These are phyloP conservation scores for Aphanocladium album DNA, from an alignment of 2,329 filamentous ascomycete genomes.

Conservation along the genomic window DNA sequence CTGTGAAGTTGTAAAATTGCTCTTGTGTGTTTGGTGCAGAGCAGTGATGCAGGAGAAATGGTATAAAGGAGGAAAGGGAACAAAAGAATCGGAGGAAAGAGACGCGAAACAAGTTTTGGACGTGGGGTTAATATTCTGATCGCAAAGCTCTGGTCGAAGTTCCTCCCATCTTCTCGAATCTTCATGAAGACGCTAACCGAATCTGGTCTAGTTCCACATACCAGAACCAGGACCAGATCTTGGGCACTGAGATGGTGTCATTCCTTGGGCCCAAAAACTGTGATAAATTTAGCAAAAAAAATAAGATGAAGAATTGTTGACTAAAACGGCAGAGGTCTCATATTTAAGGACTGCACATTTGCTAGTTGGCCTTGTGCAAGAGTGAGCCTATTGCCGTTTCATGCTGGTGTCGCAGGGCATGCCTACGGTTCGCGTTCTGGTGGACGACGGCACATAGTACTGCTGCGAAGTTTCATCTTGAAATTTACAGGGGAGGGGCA, in stretches of 20 bases:
- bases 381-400: too few relatives aligned
- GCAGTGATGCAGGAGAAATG: background rate
- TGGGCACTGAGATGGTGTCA: background rate
- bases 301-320: too few relatives aligned
- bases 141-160: slow-evolving; percentile 15
- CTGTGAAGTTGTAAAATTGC: background rate
- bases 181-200: slow-evolving; percentile 11
- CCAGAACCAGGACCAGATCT: background rate
- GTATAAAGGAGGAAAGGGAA: background rate
- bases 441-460: too few relatives aligned
- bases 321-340: too few relatives aligned
- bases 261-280: background rate
- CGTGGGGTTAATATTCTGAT: slow-evolving; percentile 12
- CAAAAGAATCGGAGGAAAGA: background rate
- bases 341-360: too few relatives aligned
- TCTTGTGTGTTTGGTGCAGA: background rate
- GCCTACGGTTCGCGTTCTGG: too few relatives aligned
- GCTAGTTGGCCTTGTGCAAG: too few relatives aligned
- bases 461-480: too few relatives aligned
- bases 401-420: too few relatives aligned
- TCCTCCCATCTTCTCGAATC: slow-evolving; percentile 13
- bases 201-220: slow-evolving; percentile 1
- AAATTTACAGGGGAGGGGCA: too few relatives aligned
- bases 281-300: background rate
- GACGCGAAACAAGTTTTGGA: background rate